phyloP scores from a whole-genome alignment of 192 early-diverging fungal genomes.

The Coemansia sp. region DNA sequence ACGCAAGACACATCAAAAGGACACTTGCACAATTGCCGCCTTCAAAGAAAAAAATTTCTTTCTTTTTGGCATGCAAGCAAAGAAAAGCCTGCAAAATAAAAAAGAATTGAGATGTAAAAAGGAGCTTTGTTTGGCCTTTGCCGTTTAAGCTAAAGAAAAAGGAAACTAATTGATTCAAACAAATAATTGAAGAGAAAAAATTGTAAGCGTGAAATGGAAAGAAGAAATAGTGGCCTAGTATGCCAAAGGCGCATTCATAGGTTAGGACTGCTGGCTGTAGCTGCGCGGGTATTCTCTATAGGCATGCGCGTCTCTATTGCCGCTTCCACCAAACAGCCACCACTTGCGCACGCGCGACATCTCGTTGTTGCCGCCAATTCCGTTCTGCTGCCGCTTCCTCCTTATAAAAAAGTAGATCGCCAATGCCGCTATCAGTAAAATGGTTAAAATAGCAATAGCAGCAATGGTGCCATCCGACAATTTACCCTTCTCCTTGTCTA shows the following conservation, averaged over 20 bases:
- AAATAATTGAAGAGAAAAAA: too few species aligned
- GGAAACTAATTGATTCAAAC: too few species aligned
- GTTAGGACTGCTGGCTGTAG: background rate
- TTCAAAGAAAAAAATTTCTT: background rate
- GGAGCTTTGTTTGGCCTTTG: too few species aligned
- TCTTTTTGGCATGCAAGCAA: background rate
- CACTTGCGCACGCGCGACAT: background rate
- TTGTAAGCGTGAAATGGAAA: too few species aligned
- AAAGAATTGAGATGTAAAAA: background rate
- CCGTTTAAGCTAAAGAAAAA: conserved; percentile 7
- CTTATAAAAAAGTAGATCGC: background rate
- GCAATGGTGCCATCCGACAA: too few species aligned
- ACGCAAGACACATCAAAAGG: too few species aligned
- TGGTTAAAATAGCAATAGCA: background rate
- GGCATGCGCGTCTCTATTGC: background rate
- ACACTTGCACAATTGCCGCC: background rate
- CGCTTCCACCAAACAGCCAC: background rate
- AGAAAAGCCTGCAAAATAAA: background rate
- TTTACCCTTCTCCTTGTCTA: background rate
- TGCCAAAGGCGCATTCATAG: background rate
- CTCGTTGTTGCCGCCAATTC: background rate
- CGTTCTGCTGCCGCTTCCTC: background rate
- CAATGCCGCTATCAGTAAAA: background rate
- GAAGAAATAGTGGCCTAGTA: too few species aligned
- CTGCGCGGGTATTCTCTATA: background rate